A percentile compares a stretch with the other conserved stretches of the same genome.
Evolutionary conservation across 495 filamentous ascomycete genomes (phyloP).

Genomic region (Lichenothelia convexa): DNA sequence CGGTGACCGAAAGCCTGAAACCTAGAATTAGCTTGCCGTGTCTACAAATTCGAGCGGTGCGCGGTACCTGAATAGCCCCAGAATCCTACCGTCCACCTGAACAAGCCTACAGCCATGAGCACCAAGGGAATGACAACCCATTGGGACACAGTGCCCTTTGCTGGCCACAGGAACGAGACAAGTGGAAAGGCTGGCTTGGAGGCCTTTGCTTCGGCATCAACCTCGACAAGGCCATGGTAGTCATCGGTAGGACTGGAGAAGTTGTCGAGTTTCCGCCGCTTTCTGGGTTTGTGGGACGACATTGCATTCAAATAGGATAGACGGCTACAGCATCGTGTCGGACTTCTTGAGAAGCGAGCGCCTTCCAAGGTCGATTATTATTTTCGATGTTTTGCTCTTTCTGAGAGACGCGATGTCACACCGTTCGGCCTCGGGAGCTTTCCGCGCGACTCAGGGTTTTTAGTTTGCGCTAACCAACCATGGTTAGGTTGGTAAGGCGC

Average conservation of each 20-base stretch:
- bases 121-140: slow-evolving; percentile 81
- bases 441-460: too few relatives aligned
- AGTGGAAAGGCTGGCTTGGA: slow-evolving; percentile 58
- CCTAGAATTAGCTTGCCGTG: background rate
- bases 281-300: slow-evolving; percentile 35
- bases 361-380: too few relatives aligned
- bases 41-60: background rate
- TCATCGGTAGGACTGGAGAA: slow-evolving; percentile 25
- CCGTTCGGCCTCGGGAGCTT: too few relatives aligned
- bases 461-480: too few relatives aligned
- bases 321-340: too few relatives aligned
- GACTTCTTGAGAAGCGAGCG: too few relatives aligned
- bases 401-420: too few relatives aligned
- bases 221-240: slow-evolving; percentile 30
- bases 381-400: too few relatives aligned
- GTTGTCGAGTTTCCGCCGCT: slow-evolving; percentile 34
- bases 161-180: slow-evolving; percentile 81
- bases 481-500: too few relatives aligned
- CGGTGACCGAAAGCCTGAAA: slow-evolving; percentile 51
- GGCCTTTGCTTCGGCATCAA: slow-evolving; percentile 24
- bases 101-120: slow-evolving; percentile 77
- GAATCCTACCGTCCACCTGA: slow-evolving; percentile 77
- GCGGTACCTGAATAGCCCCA: slow-evolving; percentile 82
- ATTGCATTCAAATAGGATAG: too few relatives aligned
- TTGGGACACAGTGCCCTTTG: slow-evolving; percentile 66